Conservation (phyloP, 306 rosid genomes). For the Abrus precatorius region DNA sequence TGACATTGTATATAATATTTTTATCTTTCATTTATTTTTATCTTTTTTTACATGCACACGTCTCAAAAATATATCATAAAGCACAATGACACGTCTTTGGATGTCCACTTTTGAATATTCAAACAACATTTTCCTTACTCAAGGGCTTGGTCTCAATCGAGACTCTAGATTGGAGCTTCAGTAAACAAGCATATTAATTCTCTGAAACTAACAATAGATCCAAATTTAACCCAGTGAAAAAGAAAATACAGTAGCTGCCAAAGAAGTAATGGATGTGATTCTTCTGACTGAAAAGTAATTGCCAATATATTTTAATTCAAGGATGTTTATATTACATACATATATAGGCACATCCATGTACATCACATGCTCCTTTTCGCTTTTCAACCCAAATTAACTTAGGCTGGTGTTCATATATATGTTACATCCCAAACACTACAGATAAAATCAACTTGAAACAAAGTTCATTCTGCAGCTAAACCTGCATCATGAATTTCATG, state of each 20-base stretch:
- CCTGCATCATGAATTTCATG: constrained; percentile 25
- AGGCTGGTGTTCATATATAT: neutral
- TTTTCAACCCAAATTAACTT: constrained; percentile 20
- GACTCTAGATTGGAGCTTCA: constrained; percentile 14
- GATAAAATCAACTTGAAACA: constrained; percentile 5
- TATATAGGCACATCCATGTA: neutral
- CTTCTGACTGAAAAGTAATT: neutral
- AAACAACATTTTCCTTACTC: no score
- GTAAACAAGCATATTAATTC: neutral
- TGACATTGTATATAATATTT: no score
- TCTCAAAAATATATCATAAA: no score
- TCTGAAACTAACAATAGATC: constrained; percentile 7
- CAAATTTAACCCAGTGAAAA: constrained; percentile 33
- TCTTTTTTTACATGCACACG: no score
- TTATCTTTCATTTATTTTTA: no score
- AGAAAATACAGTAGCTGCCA: neutral
- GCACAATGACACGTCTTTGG: no score
- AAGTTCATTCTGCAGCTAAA: constrained; percentile 31
- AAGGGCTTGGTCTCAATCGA: neutral
- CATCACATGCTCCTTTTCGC: neutral
- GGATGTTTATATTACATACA: constrained; percentile 23
- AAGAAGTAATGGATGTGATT: constrained; percentile 10
- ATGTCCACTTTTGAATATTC: no score
- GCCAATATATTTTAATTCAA: neutral
- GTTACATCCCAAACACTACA: constrained; percentile 31